A percentile compares a stretch with the other conserved stretches of the same genome.
Conservation (phyloP, 306 rosid species). For the Quercus bicolor region DNA sequence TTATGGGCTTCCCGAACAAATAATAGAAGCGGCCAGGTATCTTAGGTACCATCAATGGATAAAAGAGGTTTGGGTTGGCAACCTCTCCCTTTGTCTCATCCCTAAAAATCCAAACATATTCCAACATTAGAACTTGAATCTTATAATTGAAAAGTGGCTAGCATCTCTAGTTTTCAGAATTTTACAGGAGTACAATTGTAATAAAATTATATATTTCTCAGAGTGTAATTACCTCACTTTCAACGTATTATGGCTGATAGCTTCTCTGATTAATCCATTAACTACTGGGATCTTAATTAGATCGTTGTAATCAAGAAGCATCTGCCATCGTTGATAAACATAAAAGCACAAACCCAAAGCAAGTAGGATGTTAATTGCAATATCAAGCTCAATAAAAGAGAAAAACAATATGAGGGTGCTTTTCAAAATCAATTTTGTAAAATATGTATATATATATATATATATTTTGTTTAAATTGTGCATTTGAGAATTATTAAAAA, state of each 20-base stretch:
- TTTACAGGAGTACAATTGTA: background rate
- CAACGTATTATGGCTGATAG: slow-evolving; percentile 14
- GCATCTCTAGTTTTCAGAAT: background rate
- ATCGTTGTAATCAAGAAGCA: slow-evolving; percentile 71
- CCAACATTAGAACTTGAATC: background rate
- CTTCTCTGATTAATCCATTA: slow-evolving; percentile 28
- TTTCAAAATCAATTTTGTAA: background rate
- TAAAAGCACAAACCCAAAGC: slow-evolving; percentile 27
- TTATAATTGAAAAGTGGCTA: background rate
- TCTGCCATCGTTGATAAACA: slow-evolving; percentile 42
- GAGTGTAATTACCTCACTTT: slow-evolving; percentile 48
- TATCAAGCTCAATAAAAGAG: slow-evolving; percentile 7
- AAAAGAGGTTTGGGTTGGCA: slow-evolving; percentile 22
- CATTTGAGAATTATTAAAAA: background rate
- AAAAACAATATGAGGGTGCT: background rate
- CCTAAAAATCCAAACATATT: slow-evolving; percentile 23
- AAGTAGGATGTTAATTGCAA: slow-evolving; percentile 7
- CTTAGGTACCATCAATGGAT: slow-evolving; percentile 60
- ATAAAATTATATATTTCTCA: background rate
- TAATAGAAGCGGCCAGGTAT: slow-evolving; percentile 79
- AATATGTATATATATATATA: too few species aligned
- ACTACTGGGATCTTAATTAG: slow-evolving; percentile 58
- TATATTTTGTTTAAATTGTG: background rate
- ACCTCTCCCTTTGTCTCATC: slow-evolving; percentile 58
- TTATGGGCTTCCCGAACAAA: slow-evolving; percentile 83